Evolutionary conservation across 176 grass and related monocot species (phyloP), one percentile per base, ranked within the genome.

Genomic region (Musa beccarii): DNA sequence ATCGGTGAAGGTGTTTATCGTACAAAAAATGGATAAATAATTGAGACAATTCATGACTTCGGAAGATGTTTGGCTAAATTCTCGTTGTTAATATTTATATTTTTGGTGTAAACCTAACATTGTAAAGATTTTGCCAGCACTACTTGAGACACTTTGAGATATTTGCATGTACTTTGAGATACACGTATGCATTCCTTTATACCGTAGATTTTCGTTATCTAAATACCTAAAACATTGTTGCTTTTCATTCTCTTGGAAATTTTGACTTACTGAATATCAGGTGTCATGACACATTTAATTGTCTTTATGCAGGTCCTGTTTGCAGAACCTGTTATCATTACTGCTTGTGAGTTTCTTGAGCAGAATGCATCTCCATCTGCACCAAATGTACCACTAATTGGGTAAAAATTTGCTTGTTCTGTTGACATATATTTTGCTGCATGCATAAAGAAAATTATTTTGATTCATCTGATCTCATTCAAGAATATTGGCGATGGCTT

Each of bases 261-360:
- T 75, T 55, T 10, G 10, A 50, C 52, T 17, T 19, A 9, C 24
- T 11, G 7, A 53, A 16, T 55, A 24, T 1, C 19, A 43, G 34
- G n/a, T 49, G 26, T 1, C 17, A 68, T 9, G 53, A 25, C 20
- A 29, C 59, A 13, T 67, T 34, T 15, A 25, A 67, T 68, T 68
- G 25, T 68, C 8, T 49, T 81, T 54, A 86, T 81, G 57, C 78
- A 97, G 93, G 93, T 97, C 50, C 25, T 92, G 19, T 98, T 98
- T 87, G 89, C 90, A 51, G 95, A 98, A 79, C 90, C 95, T 57
- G 90, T 98, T 67, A 88, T 98, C 66, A 87, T 98, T 51, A 98
- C 95, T 85, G 95, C 86, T 72, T 98, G 95, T n/a, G 95, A 93
- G 75, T 98, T 93, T 87, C 88, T 98, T 69, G 95, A 98, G 84